A percentile compares a stretch with the other conserved stretches of the same genome.
These are phyloP conservation scores for Diutina neorugosa DNA, from an alignment of 1,139 yeast species.

Conservation along the genomic window DNA sequence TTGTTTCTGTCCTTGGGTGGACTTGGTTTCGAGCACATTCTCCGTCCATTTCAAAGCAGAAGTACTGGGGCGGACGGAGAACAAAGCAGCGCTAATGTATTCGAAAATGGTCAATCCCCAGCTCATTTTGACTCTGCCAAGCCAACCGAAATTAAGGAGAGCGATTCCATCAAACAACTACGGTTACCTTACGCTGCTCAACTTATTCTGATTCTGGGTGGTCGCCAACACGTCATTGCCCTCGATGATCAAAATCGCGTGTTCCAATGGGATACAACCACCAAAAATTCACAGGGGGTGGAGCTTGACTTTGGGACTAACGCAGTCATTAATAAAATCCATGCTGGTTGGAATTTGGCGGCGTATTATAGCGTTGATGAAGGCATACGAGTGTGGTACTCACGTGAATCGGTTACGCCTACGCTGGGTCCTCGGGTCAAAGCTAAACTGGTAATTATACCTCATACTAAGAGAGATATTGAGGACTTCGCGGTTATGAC, in stretches of 20 bases:
- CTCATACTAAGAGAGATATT: background rate
- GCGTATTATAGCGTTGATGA: slow-evolving; percentile 31
- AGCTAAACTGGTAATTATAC: slow-evolving; percentile 17
- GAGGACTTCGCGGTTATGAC: slow-evolving; percentile 47
- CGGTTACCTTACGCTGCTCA: slow-evolving; percentile 13
- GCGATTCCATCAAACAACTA: slow-evolving; percentile 14
- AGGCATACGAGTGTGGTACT: slow-evolving; percentile 54
- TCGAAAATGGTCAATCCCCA: slow-evolving; percentile 8
- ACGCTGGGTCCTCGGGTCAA: slow-evolving; percentile 25
- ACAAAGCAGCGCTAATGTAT: background rate
- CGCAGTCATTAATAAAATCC: slow-evolving; percentile 27
- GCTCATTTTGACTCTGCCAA: slow-evolving; percentile 10
- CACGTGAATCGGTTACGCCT: slow-evolving; percentile 14
- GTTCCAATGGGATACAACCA: slow-evolving; percentile 53
- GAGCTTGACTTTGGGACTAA: slow-evolving; percentile 25
- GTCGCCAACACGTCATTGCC: slow-evolving; percentile 56
- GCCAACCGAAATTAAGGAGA: slow-evolving; percentile 5
- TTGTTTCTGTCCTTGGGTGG: background rate
- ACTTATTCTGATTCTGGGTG: slow-evolving; percentile 22
- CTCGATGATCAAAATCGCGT: slow-evolving; percentile 39
- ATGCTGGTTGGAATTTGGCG: slow-evolving; percentile 62
- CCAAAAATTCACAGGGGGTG: slow-evolving; percentile 30
- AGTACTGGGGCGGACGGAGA: background rate
- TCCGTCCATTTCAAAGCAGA: background rate
- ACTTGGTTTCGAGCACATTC: background rate